Percentiles rank a stretch among this genome's conserved stretches.
phyloP scores from a whole-genome alignment of 1,284 basidiomycete genomes.

The Sphaerobolus stellatus region DNA sequence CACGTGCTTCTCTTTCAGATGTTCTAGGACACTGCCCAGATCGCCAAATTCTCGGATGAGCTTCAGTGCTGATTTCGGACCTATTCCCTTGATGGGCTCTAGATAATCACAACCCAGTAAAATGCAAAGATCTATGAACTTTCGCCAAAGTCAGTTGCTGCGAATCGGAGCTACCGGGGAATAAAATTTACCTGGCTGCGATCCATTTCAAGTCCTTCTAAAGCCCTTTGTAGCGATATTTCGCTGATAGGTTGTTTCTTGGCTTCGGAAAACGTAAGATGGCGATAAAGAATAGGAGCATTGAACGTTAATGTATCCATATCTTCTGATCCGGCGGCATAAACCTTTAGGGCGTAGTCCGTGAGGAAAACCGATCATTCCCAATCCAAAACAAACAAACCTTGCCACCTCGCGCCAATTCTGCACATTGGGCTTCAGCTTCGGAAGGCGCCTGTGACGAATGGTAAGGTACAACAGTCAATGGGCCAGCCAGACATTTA shows the following conservation, averaged over 20 bases:
- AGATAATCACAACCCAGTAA: slow-evolving; percentile 98
- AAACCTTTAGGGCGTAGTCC: slow-evolving; percentile 60
- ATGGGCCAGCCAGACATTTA: background rate
- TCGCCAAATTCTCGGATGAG: slow-evolving; percentile 85
- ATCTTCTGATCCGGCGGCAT: slow-evolving; percentile 96
- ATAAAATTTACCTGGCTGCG: slow-evolving; percentile 74
- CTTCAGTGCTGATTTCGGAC: slow-evolving; percentile 95
- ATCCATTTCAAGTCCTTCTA: slow-evolving; percentile 87
- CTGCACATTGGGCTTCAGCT: slow-evolving; percentile 98
- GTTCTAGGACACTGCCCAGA: slow-evolving; percentile 79
- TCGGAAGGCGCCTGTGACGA: slow-evolving; percentile 85
- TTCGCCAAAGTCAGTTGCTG: slow-evolving; percentile 4
- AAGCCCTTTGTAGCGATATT: slow-evolving; percentile 78
- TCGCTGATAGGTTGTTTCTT: slow-evolving; percentile 98
- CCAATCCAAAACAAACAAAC: slow-evolving; percentile 35
- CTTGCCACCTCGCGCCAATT: slow-evolving; percentile 93
- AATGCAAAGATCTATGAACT: slow-evolving; percentile 98
- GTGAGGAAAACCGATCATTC: slow-evolving; percentile 5
- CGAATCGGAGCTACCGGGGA: background rate
- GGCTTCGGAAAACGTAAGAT: slow-evolving; percentile 98
- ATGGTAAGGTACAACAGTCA: slow-evolving; percentile 13
- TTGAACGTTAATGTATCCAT: slow-evolving; percentile 99
- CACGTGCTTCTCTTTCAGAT: slow-evolving; percentile 75
- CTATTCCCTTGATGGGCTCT: slow-evolving; percentile 93
- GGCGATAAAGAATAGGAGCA: slow-evolving; percentile 88